Evolutionary conservation across 2,329 filamentous ascomycete genomes (phyloP), one percentile per base, ranked within the genome.

Genomic region (Fusarium compactum): DNA sequence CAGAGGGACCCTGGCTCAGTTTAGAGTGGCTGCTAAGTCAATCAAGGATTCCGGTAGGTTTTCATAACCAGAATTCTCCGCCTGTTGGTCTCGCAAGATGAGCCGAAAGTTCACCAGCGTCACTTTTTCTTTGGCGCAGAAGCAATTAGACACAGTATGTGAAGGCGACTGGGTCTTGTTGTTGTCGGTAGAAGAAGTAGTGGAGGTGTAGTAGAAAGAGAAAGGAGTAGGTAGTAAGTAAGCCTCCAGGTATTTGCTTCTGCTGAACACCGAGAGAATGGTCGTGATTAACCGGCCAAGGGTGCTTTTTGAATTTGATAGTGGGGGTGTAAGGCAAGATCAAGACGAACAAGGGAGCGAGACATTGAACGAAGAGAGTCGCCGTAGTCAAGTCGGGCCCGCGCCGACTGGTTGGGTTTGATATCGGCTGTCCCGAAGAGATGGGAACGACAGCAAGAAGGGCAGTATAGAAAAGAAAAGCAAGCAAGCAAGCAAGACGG

Each of bases 1-100:
- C 74, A 73, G 76, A 70, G 70, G 72, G 74, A 77, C 78, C 79
- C 76, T 76, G 76, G 78, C 74, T 77, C 72, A 65, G 76, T 78
- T 76, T 76, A 76, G 77, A 77, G 78, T 78, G 79, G 78, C 76
- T 78, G 76, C 76, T 80, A 54, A 66, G 48, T 66, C 38, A 79
- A 80, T 77, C 78, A 80, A 79, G 79, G 77, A 64, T 73, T 73
- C 58, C 65, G 69, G 76, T 74, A 76, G 71, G 74, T 65, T 72
- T 74, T 76, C 70, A 76, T 76, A 65, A 73, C 59, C 71, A 80
- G 75, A 80, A 80, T 79, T 80, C 78, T 80, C 79, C 79, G 78
- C 73, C 72, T 75, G 74, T 78, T 69, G 69, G 69, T 67, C 53
- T 46, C 53, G 53, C 55, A 62, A 59, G 64, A 56, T 70, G 53